Base-by-base conservation (phyloP, 2,329 filamentous ascomycete genomes). In the Rutstroemia sydowiana region DNA sequence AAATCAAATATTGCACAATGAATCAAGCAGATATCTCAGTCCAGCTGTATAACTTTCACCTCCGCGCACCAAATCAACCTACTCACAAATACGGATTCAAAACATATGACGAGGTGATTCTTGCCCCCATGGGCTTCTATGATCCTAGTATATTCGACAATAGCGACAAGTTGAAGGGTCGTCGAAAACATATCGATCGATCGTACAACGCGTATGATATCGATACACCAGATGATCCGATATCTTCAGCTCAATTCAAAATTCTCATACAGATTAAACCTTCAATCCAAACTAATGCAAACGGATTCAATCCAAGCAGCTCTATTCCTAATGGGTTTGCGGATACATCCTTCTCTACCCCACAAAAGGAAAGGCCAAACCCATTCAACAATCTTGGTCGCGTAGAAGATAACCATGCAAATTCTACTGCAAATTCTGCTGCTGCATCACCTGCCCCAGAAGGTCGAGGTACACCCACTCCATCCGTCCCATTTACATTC, bases 81-180 rank as follows among this genome's bases (percentile, higher is more conserved):
- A 98, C 93, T 1, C 80, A 84, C 57, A 96, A 95, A 69, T 97
- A 95, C 69, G 81, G 84, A 37, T 97, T 96, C 76, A 97, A 97
- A 74, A 91, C 88, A 1, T 98, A 97, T 64, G 93, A 98, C 61
- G 93, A 97, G 68, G 87, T 95, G 20, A 88, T 95, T 61, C 76
- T 98, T n/a, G 87, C 93, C 0, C 87, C 91, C 1, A 89, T 95
- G 85, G 91, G 90, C n/a, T 87, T 91, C 63, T 96, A 95, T 68
- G 87, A 92, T 55, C 92, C 93, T 0, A 74, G 79, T 2, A 85
- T 96, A 50, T 95, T 97, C 60, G 88, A 95, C 65, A 85, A 90
- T 61, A 81, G 78, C 26, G 71, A 78, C 32, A 98, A 98, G 72
- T 78, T 97, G 10, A 73, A 77, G 18, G 85, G 88, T 39, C 82